These are phyloP conservation scores for Hypoxylon perforatum DNA, from an alignment of 495 filamentous ascomycete species.

Conservation along the genomic window DNA sequence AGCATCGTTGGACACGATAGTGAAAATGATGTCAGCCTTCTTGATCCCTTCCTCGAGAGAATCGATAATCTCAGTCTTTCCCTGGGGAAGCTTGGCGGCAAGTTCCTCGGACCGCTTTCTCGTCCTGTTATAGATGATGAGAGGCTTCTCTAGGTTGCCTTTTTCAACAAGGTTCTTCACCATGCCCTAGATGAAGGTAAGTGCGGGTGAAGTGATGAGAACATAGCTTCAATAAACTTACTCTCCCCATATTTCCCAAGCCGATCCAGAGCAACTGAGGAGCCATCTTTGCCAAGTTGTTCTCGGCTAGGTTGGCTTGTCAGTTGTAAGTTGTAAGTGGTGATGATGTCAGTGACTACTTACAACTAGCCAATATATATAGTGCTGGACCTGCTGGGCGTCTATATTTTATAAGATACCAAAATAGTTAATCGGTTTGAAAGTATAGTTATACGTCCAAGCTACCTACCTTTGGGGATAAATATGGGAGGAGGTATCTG, in stretches of 20 bases:
- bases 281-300: slow-evolving; percentile 57
- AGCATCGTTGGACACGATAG: slow-evolving; percentile 81
- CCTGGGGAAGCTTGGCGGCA: slow-evolving; percentile 61
- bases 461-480: neutral
- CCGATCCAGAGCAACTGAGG: slow-evolving; percentile 83
- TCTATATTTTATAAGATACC: neutral
- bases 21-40: slow-evolving; percentile 82
- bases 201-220: slow-evolving; percentile 5
- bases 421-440: neutral
- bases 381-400: neutral
- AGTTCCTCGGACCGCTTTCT: slow-evolving; percentile 66
- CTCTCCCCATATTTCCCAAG: slow-evolving; percentile 90
- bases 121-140: slow-evolving; percentile 86
- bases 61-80: slow-evolving; percentile 69
- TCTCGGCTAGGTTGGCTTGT: neutral
- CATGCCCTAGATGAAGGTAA: slow-evolving; percentile 73
- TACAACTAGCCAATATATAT: neutral
- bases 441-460: neutral
- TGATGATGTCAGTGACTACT: neutral
- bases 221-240: slow-evolving; percentile 55
- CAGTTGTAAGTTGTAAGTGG: neutral
- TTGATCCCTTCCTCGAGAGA: slow-evolving; percentile 73
- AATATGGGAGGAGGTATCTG: neutral
- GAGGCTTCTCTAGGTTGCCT: slow-evolving; percentile 72
- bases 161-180: slow-evolving; percentile 83